Base-by-base conservation (phyloP, 441 rosid species). In the Populus hybrid region DNA sequence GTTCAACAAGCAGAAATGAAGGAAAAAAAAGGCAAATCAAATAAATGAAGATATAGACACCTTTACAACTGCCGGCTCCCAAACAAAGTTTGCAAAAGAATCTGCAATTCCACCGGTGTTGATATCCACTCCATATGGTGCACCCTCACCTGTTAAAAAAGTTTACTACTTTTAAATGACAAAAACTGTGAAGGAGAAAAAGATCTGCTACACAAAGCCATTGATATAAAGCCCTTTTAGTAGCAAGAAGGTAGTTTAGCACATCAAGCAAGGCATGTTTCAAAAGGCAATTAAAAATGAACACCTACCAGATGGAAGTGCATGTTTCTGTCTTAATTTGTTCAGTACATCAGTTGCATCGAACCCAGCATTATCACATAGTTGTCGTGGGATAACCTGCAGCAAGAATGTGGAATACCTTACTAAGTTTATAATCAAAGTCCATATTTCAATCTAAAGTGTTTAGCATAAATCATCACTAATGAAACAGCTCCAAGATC, bases 41-140 rank as follows among this genome's bases (percentile, higher is more conserved):
- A 77, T 63, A 64, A 76, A 6, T 11, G 12, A 76, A 64, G 34
- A 70, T 74, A 35, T 26, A 63, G 23, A 26, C 70, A 93, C 99
- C 99, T 95, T 93, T 6, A 97, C 99, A 73, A 95, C 98, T 16
- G 99, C 90, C 80, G 99, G 99, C 75, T 97, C 99, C 99, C 99
- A 97, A 4, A 97, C 99, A 74, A 97, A 95, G 89, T 90, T 95
- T 14, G 97, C 90, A 85, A 86, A 95, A 21, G 99, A 95, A 88
- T 97, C 99, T 1, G 91, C 91, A 34, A 97, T 92, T 83, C 98
- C 99, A 57, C 98, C 99, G 16, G 97, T 90, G 86, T 97, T 97
- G 77, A 97, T 90, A 81, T 97, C 99, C 80, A 97, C 99, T 76
- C 99, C 99, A 77, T 89, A 97, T 70, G 89, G 91, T 8, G 97